These are phyloP conservation scores for Tuber brumale DNA, from an alignment of 495 filamentous ascomycete species.

Conservation along the genomic window DNA sequence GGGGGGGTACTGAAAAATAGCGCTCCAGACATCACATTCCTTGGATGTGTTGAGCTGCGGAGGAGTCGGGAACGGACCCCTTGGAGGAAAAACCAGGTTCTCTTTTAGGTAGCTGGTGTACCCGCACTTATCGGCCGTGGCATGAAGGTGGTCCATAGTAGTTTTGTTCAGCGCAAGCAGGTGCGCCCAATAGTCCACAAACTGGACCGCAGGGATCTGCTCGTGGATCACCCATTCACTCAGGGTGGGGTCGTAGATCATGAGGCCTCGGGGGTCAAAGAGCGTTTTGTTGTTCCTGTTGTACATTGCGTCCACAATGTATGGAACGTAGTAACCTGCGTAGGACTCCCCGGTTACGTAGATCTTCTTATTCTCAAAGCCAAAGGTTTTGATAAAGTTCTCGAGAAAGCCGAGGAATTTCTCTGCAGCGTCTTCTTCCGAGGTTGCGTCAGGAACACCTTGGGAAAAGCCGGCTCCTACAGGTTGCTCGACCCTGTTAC, in stretches of 20 bases:
- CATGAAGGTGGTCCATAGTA: conserved; percentile 55
- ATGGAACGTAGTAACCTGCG: conserved; percentile 72
- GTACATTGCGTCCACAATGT: conserved; percentile 66
- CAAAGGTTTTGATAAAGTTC: conserved; percentile 63
- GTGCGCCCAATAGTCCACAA: conserved; percentile 55
- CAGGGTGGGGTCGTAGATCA: conserved; percentile 64
- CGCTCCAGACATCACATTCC: conserved; percentile 26
- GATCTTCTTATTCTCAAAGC: conserved; percentile 56
- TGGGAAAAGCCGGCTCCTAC: conserved; percentile 68
- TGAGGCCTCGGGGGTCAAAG: conserved; percentile 60
- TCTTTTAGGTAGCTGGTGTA: conserved; percentile 57
- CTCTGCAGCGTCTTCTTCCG: conserved; percentile 58
- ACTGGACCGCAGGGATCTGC: conserved; percentile 55
- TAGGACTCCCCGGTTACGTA: conserved; percentile 68
- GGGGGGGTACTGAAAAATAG: conserved; percentile 21
- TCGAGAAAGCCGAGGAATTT: conserved; percentile 68
- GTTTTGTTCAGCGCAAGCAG: conserved; percentile 63
- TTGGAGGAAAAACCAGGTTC: conserved; percentile 63
- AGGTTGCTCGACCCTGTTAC: conserved; percentile 59
- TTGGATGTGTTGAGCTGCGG: conserved; percentile 8
- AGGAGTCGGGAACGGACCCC: conserved; percentile 50
- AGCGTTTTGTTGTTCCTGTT: conserved; percentile 60
- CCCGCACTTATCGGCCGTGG: conserved; percentile 55
- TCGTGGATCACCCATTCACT: conserved; percentile 49
- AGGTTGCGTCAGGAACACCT: conserved; percentile 55